Conservation (phyloP, 257 asterid species). For the Ehretia macrophylla region DNA sequence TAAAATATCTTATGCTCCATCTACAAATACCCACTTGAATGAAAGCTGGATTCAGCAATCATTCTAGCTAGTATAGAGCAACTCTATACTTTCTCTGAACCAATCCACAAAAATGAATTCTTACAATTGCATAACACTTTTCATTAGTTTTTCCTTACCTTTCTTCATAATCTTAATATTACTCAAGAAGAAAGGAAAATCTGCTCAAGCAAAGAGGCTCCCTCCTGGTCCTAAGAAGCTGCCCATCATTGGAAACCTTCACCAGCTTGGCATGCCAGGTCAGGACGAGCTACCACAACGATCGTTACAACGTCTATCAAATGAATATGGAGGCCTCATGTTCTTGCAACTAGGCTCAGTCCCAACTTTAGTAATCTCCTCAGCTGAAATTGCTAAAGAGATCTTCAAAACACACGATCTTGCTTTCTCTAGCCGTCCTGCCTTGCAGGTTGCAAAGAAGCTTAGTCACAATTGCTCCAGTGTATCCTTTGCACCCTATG, state of each 20-base stretch:
- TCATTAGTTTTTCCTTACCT: not conserved
- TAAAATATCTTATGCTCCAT: no score
- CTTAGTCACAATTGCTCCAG: not conserved
- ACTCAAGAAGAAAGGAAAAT: not conserved
- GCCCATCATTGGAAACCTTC: slow-evolving; percentile 3
- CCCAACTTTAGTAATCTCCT: slow-evolving; percentile 6
- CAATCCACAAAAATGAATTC: not conserved
- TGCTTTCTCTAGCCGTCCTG: slow-evolving; percentile 1
- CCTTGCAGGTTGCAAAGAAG: not conserved
- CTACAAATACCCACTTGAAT: no score
- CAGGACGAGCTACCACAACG: not conserved
- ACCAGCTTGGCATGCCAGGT: not conserved
- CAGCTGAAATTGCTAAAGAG: not conserved
- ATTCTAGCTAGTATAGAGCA: no score
- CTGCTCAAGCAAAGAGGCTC: not conserved
- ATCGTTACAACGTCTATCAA: not conserved
- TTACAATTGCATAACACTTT: not conserved
- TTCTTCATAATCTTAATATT: not conserved
- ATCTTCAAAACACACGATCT: slow-evolving; percentile 6
- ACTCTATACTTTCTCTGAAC: no score
- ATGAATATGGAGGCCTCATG: slow-evolving; percentile 8
- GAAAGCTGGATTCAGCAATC: no score
- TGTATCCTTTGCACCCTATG: not conserved
- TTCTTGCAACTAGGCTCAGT: slow-evolving; percentile 4
- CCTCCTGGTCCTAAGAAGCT: slow-evolving; percentile 9